These are phyloP conservation scores for Lactifluus hygrophoroides DNA, from an alignment of 768 basidiomycete genomes.

Conservation along the genomic window DNA sequence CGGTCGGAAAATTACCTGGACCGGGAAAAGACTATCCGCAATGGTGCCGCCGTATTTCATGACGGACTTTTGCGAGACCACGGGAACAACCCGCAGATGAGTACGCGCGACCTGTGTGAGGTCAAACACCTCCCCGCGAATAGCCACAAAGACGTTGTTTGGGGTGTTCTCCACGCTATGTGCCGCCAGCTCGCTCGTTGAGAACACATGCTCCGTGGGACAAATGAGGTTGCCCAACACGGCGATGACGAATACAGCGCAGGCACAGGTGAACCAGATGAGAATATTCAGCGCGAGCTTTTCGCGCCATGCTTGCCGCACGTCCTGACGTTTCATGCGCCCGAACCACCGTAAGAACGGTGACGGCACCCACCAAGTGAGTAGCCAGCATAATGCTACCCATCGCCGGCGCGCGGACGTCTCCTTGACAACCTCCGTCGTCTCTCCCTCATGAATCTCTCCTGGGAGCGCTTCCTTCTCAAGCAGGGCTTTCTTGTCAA, in stretches of 20 bases:
- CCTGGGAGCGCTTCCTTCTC: constrained; percentile 82
- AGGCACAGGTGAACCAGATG: constrained; percentile 91
- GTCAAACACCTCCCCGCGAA: constrained; percentile 95
- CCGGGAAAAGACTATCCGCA: constrained; percentile 79
- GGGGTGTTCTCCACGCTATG: constrained; percentile 58
- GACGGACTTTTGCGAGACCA: constrained; percentile 67
- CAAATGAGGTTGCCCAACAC: constrained; percentile 84
- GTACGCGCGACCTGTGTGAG: constrained; percentile 55
- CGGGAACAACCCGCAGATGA: constrained; percentile 59
- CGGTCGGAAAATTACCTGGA: constrained; percentile 50
- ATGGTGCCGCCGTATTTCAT: constrained; percentile 77
- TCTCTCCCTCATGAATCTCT: constrained; percentile 82
- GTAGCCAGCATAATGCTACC: constrained; percentile 78
- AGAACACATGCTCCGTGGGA: constrained; percentile 90
- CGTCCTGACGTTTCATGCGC: constrained; percentile 89
- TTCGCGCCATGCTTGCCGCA: constrained; percentile 96
- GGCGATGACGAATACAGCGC: constrained; percentile 88
- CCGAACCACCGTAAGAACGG: constrained; percentile 62
- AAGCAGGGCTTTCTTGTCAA: constrained; percentile 59
- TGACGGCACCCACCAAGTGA: constrained; percentile 90
- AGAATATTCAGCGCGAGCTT: constrained; percentile 91
- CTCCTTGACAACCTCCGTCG: constrained; percentile 80
- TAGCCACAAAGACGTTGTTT: constrained; percentile 69
- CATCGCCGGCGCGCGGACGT: constrained; percentile 73
- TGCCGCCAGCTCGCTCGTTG: constrained; percentile 58